Conservation (phyloP, 768 basidiomycete species). For the Strobilomyces echinocephalus region DNA sequence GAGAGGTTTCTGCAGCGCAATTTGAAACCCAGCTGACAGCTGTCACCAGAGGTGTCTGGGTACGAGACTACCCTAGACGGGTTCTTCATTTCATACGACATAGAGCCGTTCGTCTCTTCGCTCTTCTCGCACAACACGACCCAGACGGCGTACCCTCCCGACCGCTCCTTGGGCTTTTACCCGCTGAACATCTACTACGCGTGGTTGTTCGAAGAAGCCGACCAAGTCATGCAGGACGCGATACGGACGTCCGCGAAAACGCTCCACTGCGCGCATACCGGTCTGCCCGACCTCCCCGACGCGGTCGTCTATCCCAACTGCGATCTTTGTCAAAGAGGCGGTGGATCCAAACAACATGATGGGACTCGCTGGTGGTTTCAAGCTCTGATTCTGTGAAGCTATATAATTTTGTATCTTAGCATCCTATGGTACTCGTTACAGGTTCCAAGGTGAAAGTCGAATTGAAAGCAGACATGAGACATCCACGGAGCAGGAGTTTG, state of each 20-base stretch:
- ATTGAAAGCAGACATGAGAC: too few relatives aligned
- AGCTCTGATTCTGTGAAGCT: slow-evolving; percentile 29
- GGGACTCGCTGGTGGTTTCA: slow-evolving; percentile 38
- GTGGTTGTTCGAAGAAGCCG: not conserved
- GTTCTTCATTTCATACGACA: too few relatives aligned
- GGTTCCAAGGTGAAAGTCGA: too few relatives aligned
- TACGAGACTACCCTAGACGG: too few relatives aligned
- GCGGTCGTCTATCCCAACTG: slow-evolving; percentile 53
- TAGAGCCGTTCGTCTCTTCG: slow-evolving; percentile 21
- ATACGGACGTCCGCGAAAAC: slow-evolving; percentile 33
- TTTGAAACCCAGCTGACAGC: too few relatives aligned
- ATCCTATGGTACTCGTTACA: too few relatives aligned
- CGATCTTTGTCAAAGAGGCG: slow-evolving; percentile 42
- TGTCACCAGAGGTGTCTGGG: too few relatives aligned
- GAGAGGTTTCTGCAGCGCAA: too few relatives aligned
- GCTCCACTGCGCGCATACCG: slow-evolving; percentile 36
- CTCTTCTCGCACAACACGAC: slow-evolving; percentile 35
- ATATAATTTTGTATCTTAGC: too few relatives aligned
- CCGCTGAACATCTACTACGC: slow-evolving; percentile 44
- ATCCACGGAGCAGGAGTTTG: too few relatives aligned
- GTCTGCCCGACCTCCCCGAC: slow-evolving; percentile 3
- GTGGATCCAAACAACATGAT: slow-evolving; percentile 50
- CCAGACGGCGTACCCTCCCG: slow-evolving; percentile 44
- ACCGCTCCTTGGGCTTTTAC: slow-evolving; percentile 31
- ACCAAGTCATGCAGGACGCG: slow-evolving; percentile 31